Percentiles rank a stretch among this genome's conserved stretches.
These are phyloP conservation scores for Fusarium multiceps DNA, from an alignment of 2,329 filamentous ascomycete genomes.

Conservation along the genomic window DNA sequence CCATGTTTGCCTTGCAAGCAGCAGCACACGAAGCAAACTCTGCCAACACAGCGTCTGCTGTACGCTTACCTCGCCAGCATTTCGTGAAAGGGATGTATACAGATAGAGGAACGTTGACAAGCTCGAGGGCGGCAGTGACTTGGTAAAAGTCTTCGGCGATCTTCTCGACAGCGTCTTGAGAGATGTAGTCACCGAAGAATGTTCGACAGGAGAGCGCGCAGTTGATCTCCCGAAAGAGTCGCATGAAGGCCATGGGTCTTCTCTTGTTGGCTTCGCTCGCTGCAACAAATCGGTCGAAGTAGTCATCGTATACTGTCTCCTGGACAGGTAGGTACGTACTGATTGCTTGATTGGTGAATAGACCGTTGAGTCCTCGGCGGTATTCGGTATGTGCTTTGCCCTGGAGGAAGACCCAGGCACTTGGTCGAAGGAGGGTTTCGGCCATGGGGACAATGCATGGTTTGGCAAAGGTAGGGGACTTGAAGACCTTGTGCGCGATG, in stretches of 20 bases:
- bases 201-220: constrained; percentile 82
- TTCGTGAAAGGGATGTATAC: constrained; percentile 82
- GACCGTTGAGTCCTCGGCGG: constrained; percentile 77
- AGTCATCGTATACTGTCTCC: constrained; percentile 77
- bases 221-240: constrained; percentile 79
- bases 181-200: constrained; percentile 84
- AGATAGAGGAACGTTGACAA: constrained; percentile 78
- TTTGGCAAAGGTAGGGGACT: constrained; percentile 78
- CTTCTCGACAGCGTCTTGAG: constrained; percentile 75
- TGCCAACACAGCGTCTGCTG: constrained; percentile 74
- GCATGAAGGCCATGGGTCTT: constrained; percentile 75
- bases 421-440: constrained; percentile 73
- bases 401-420: constrained; percentile 83
- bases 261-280: constrained; percentile 65
- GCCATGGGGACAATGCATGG: constrained; percentile 82
- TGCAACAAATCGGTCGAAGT: constrained; percentile 75
- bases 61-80: constrained; percentile 81
- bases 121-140: constrained; percentile 80
- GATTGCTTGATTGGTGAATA: constrained; percentile 80
- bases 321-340: constrained; percentile 77
- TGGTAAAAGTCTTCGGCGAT: constrained; percentile 84
- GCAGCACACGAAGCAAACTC: constrained; percentile 79
- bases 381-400: constrained; percentile 82
- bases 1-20: constrained; percentile 78
- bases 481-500: constrained; percentile 84